Percentiles rank a stretch among this genome's conserved stretches.
phyloP scores from a whole-genome alignment of 345 rosid species.

The Acer negundo region DNA sequence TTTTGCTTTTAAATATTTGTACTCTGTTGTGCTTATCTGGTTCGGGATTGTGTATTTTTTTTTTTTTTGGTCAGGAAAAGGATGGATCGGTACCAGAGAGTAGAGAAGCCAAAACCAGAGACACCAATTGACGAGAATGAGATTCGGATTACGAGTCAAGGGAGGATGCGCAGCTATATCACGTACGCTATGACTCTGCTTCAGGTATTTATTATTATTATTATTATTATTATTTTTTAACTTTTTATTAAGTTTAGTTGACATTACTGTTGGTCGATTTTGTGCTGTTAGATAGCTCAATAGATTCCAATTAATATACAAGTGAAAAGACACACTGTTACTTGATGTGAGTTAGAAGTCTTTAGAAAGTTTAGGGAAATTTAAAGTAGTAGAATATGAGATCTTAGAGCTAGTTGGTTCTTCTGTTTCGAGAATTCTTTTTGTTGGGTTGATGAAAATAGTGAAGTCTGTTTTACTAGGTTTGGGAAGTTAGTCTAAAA shows the following conservation, averaged over 20 bases:
- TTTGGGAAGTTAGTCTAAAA: not conserved
- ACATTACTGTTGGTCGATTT: not conserved
- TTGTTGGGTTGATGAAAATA: not conserved
- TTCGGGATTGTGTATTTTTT: not conserved
- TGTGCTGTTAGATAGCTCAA: not conserved
- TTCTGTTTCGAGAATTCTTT: not conserved
- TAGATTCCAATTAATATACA: not conserved
- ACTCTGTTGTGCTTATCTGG: not conserved
- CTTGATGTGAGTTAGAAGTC: not conserved
- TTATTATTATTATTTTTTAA: too few relatives aligned
- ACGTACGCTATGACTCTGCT: conserved; percentile 83
- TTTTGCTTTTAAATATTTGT: not conserved
- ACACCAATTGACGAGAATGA: conserved; percentile 82
- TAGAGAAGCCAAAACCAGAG: conserved; percentile 76
- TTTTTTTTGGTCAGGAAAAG: conserved; percentile 2
- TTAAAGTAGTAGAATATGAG: not conserved
- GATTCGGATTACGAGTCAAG: conserved; percentile 86
- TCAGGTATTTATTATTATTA: conserved; percentile 44
- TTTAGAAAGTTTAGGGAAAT: not conserved
- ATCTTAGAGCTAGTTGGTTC: not conserved
- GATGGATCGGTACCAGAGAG: conserved; percentile 88
- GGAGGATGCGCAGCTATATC: conserved; percentile 85
- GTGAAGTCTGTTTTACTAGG: not conserved
- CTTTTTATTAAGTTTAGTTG: not conserved
- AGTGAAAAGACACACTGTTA: not conserved